A percentile compares a stretch with the other conserved stretches of the same genome.
Conservation (phyloP, 352 stramenopile genomes). For the Phytopythium aichiense region DNA sequence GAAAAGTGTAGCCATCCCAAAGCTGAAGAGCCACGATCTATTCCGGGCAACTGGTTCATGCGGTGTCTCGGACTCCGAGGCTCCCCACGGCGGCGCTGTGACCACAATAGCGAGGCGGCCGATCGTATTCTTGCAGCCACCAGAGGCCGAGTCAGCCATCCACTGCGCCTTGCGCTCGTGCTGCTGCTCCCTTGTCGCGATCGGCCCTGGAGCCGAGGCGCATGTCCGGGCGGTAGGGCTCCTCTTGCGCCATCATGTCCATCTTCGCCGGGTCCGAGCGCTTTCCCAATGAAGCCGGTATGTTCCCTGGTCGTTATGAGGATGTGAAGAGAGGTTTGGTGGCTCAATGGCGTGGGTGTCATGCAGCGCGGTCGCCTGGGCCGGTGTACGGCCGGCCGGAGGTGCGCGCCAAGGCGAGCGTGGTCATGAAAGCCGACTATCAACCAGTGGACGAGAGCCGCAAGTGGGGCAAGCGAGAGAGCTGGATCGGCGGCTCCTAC, state of each 20-base stretch:
- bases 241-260: conserved; percentile 36
- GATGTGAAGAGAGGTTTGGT: too few species aligned
- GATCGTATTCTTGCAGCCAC: neutral
- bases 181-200: neutral
- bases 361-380: conserved; percentile 54
- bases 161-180: neutral
- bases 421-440: conserved; percentile 74
- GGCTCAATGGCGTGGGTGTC: neutral
- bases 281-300: conserved; percentile 68
- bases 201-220: conserved; percentile 2
- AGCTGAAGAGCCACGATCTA: neutral
- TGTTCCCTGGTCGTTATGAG: neutral
- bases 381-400: conserved; percentile 70
- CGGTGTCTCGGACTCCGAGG: neutral
- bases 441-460: conserved; percentile 55
- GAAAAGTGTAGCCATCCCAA: neutral
- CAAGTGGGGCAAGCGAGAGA: conserved; percentile 76
- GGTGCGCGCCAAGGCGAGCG: conserved; percentile 47
- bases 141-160: neutral
- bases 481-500: conserved; percentile 68
- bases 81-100: neutral
- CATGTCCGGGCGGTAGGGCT: neutral
- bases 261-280: conserved; percentile 79
- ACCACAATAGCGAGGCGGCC: neutral
- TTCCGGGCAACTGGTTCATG: neutral